Conservation (phyloP, 106 monocot species). For the Apostasia shenzhenica region DNA sequence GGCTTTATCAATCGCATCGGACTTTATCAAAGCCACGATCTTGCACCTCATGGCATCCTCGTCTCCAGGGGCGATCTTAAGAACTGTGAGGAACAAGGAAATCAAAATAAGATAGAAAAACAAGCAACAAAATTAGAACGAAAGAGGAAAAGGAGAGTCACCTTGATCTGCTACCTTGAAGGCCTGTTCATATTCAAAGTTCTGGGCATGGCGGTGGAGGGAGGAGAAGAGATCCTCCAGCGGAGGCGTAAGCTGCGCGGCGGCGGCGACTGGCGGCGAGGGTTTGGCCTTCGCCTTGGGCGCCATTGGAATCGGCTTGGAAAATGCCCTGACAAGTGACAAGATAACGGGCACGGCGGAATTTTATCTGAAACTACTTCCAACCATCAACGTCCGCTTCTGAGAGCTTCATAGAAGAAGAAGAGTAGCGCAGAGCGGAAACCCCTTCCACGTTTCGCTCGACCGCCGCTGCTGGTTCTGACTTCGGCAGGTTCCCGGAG, state of each 20-base stretch:
- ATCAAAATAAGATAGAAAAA: not conserved
- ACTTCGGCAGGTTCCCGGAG: too few species aligned
- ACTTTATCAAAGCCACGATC: constrained; percentile 76
- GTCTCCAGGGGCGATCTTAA: constrained; percentile 58
- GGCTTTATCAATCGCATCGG: constrained; percentile 59
- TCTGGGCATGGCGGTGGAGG: constrained; percentile 53
- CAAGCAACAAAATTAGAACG: not conserved
- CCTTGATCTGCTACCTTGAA: constrained; percentile 86
- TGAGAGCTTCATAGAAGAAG: too few species aligned
- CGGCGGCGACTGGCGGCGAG: constrained; percentile 7
- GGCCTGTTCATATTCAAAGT: constrained; percentile 40
- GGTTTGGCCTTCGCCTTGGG: constrained; percentile 38
- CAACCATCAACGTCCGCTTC: too few species aligned
- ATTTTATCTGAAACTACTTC: too few species aligned
- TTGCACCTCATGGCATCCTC: constrained; percentile 84
- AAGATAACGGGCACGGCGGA: not conserved
- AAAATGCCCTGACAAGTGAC: not conserved
- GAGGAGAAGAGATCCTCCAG: constrained; percentile 74
- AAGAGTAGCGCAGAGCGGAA: too few species aligned
- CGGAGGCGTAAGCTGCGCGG: constrained; percentile 13
- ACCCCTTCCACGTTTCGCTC: too few species aligned
- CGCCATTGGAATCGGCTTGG: constrained; percentile 20
- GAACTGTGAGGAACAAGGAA: constrained; percentile 26
- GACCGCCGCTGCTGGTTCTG: too few species aligned
- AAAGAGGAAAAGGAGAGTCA: constrained; percentile 5